Conservation (phyloP, 352 stramenopile species). For the Blastocystis sp. region DNA sequence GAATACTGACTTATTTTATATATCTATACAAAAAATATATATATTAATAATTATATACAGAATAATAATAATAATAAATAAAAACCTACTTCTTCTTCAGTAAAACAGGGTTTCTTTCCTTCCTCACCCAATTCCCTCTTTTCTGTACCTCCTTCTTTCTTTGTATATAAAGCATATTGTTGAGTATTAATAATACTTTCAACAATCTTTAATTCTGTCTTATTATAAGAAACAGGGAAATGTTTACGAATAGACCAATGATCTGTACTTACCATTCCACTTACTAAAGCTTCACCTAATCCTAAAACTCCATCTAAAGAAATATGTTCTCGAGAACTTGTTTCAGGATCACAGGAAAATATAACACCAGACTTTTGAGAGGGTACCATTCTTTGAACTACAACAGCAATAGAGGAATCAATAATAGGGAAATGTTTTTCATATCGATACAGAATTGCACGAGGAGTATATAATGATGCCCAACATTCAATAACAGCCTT, state of each 20-base stretch:
- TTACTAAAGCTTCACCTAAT: slow-evolving; percentile 17
- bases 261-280: slow-evolving; percentile 23
- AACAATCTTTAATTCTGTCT: too few relatives aligned
- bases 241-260: slow-evolving; percentile 28
- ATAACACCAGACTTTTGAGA: slow-evolving; percentile 2
- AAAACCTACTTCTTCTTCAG: too few relatives aligned
- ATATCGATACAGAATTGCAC: slow-evolving; percentile 18
- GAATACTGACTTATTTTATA: neutral
- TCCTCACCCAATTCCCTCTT: too few relatives aligned
- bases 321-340: slow-evolving; percentile 21
- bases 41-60: too few relatives aligned
- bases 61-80: too few relatives aligned
- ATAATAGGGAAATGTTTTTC: slow-evolving; percentile 18
- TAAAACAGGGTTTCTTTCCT: too few relatives aligned
- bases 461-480: slow-evolving; percentile 21
- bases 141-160: too few relatives aligned
- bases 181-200: too few relatives aligned
- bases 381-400: slow-evolving; percentile 33
- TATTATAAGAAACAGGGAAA: too few relatives aligned
- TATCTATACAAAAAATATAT: too few relatives aligned
- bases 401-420: slow-evolving; percentile 23
- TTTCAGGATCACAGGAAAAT: slow-evolving; percentile 31
- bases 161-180: too few relatives aligned
- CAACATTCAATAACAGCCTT: slow-evolving; percentile 23
- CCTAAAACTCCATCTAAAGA: slow-evolving; percentile 25